Conservation (phyloP, 768 basidiomycete species). For the Mycena crocata region DNA sequence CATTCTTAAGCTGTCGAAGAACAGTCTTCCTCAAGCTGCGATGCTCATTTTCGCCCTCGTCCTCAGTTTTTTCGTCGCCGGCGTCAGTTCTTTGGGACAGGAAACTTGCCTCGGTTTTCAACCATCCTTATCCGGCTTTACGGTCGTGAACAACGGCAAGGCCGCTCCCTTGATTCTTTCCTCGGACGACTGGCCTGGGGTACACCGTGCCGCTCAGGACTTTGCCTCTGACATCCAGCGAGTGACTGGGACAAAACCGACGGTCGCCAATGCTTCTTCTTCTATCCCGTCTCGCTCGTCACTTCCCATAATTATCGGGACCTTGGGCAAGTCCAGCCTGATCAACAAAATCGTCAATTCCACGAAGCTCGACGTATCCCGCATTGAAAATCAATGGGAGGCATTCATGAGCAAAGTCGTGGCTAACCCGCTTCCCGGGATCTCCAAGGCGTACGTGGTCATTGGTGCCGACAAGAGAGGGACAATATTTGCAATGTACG, state of each 20-base stretch:
- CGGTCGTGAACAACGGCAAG: conserved; percentile 56
- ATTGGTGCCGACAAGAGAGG: conserved; percentile 78
- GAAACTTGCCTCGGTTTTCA: conserved; percentile 59
- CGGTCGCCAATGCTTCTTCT: conserved; percentile 63
- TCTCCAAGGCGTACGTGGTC: conserved; percentile 72
- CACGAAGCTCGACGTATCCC: conserved; percentile 65
- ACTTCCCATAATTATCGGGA: conserved; percentile 72
- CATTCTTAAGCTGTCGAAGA: too few species aligned
- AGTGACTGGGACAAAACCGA: conserved; percentile 66
- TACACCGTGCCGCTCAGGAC: conserved; percentile 68
- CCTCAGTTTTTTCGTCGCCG: conserved; percentile 12
- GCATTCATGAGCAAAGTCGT: conserved; percentile 65
- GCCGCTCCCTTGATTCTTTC: conserved; percentile 64
- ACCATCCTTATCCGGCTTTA: conserved; percentile 50
- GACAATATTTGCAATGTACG: conserved; percentile 74
- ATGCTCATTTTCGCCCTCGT: conserved; percentile 10
- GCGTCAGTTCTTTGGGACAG: conserved; percentile 60
- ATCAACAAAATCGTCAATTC: conserved; percentile 63
- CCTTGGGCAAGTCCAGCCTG: conserved; percentile 67
- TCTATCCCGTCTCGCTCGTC: conserved; percentile 44
- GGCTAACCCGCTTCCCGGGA: conserved; percentile 65
- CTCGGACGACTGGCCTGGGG: conserved; percentile 71
- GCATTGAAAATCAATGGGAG: conserved; percentile 76
- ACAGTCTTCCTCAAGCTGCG: neutral
- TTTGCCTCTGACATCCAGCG: conserved; percentile 71